Evolutionary conservation across 345 rosid genomes (phyloP).

Genomic region (Syzygium jambos): DNA sequence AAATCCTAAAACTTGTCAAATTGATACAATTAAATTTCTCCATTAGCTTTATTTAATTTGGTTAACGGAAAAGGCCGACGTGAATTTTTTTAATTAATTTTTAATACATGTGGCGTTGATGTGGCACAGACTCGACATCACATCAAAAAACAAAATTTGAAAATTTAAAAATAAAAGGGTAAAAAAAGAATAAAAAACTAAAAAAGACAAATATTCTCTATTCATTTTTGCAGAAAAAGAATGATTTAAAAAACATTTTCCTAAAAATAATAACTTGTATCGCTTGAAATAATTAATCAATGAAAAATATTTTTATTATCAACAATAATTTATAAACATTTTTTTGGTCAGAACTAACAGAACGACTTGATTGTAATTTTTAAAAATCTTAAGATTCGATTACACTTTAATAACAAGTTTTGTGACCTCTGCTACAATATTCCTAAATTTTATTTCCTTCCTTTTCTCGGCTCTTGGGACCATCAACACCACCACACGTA

Average conservation of each 20-base stretch:
- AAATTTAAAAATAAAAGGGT: no score
- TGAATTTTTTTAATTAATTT: background rate
- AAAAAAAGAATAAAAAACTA: no score
- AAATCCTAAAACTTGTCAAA: no score
- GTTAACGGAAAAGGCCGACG: background rate
- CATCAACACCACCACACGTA: background rate
- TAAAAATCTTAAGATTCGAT: no score
- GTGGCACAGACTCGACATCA: background rate
- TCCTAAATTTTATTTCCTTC: background rate
- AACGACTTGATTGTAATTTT: background rate
- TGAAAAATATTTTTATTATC: no score
- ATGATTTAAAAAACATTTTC: no score
- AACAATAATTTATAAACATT: no score
- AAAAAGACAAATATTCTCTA: background rate
- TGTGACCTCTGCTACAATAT: background rate
- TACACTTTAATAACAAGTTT: background rate
- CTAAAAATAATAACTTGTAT: no score
- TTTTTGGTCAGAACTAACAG: no score
- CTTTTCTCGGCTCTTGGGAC: background rate
- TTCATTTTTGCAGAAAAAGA: background rate
- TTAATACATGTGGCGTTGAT: background rate
- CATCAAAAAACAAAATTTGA: background rate
- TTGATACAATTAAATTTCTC: no score
- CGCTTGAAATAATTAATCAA: no score
- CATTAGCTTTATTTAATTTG: background rate